Evolutionary conservation across 2,329 filamentous ascomycete genomes (phyloP).

Genomic region (Beauveria brongniartii): DNA sequence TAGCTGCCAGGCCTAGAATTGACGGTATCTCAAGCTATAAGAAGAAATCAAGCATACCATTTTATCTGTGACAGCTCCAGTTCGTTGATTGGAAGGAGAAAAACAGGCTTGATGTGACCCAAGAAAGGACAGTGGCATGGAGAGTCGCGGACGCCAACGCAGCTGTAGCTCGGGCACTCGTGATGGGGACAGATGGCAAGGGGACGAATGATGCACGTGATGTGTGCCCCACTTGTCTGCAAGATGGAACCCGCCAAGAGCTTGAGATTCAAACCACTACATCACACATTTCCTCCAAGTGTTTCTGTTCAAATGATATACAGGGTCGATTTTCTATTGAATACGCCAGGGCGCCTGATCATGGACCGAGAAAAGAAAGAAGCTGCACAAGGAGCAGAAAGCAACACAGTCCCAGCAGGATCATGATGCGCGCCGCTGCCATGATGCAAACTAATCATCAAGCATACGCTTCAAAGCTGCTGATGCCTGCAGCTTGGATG

Average conservation of each 20-base stretch:
- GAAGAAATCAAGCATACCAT: constrained; percentile 6
- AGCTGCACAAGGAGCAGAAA: not conserved
- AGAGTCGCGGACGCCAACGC: not conserved
- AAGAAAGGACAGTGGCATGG: not conserved
- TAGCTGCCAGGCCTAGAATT: not conserved
- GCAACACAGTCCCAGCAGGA: not conserved
- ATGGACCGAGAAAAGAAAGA: not conserved
- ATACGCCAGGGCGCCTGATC: not conserved
- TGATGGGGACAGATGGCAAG: constrained; percentile 11
- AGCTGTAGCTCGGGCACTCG: not conserved
- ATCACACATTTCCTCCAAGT: too few relatives aligned
- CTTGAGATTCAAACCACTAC: not conserved
- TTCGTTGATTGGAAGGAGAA: not conserved
- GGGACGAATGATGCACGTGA: constrained; percentile 9
- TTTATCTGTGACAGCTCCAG: not conserved
- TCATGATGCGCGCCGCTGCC: not conserved
- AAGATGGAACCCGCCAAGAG: not conserved
- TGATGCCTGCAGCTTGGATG: not conserved
- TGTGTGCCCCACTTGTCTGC: not conserved
- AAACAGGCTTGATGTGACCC: not conserved
- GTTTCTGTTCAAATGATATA: too few relatives aligned
- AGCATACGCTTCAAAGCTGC: not conserved
- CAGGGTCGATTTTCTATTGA: not conserved
- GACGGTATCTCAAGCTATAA: too few relatives aligned
- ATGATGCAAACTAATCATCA: not conserved